A percentile compares a stretch with the other conserved stretches of the same genome.
These are phyloP conservation scores for Groenewaldozyma auringiensis DNA, from an alignment of 1,139 yeast genomes.

Conservation along the genomic window DNA sequence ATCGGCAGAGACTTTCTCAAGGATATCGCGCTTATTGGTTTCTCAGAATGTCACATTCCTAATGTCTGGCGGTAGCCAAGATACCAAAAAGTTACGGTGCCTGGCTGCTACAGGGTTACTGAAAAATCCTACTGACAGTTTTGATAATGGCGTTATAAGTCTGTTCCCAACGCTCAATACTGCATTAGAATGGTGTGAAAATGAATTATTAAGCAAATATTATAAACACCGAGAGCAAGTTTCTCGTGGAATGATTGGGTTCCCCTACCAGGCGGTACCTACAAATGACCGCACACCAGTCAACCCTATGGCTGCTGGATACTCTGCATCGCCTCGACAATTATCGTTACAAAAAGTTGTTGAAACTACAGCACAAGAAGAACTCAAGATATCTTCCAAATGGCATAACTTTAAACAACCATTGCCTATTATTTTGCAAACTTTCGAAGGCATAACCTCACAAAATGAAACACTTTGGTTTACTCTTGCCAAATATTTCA, in stretches of 20 bases:
- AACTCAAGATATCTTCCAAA: constrained; percentile 23
- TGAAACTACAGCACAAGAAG: constrained; percentile 40
- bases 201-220: constrained; percentile 70
- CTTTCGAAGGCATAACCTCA: constrained; percentile 59
- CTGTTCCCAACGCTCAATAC: constrained; percentile 70
- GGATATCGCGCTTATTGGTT: constrained; percentile 71
- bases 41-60: constrained; percentile 65
- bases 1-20: constrained; percentile 91
- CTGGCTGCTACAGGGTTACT: constrained; percentile 19
- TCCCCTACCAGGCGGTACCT: not conserved
- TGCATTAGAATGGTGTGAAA: constrained; percentile 96
- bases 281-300: not conserved
- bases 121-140: constrained; percentile 10
- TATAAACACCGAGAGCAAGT: constrained; percentile 31
- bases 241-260: not conserved
- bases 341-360: constrained; percentile 58
- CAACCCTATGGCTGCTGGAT: not conserved
- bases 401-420: constrained; percentile 46
- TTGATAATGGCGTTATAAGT: constrained; percentile 36
- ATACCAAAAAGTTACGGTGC: constrained; percentile 40
- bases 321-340: constrained; percentile 55
- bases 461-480: constrained; percentile 63
- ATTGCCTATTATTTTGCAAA: constrained; percentile 57
- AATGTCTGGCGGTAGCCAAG: constrained; percentile 70
- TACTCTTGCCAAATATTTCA: constrained; percentile 45